Percentiles rank a stretch among this genome's conserved stretches.
phyloP scores from a whole-genome alignment of 2,329 filamentous ascomycete species.

The Ophiostoma piceae region DNA sequence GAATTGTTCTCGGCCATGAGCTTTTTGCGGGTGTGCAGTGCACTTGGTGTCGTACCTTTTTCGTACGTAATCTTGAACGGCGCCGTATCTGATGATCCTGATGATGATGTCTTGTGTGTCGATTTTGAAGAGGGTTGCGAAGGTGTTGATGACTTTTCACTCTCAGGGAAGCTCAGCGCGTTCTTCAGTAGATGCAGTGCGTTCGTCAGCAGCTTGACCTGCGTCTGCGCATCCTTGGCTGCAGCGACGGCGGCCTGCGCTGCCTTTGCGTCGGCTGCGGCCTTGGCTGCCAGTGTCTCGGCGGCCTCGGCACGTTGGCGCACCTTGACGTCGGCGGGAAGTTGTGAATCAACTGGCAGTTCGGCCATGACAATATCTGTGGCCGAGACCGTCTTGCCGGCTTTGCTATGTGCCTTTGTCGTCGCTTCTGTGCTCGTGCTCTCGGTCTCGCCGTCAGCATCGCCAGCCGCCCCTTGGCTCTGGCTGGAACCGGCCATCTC shows the following conservation, averaged over 20 bases:
- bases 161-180: slow-evolving; percentile 31
- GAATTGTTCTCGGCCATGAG: neutral
- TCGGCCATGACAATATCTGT: neutral
- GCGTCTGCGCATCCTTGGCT: slow-evolving; percentile 21
- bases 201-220: slow-evolving; percentile 36
- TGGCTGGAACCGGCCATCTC: neutral
- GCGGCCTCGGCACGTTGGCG: neutral
- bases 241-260: slow-evolving; percentile 15
- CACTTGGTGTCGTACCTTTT: neutral
- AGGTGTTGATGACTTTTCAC: neutral
- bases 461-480: neutral
- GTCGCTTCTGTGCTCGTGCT: neutral
- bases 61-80: too few relatives aligned
- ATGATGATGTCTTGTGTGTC: neutral
- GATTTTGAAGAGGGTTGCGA: neutral
- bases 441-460: neutral
- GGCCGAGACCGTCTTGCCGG: neutral
- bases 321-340: neutral
- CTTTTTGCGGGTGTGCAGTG: too few relatives aligned
- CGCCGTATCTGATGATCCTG: neutral
- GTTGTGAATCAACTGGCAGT: neutral
- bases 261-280: slow-evolving; percentile 14
- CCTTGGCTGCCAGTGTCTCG: neutral
- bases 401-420: neutral
- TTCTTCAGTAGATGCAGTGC: slow-evolving; percentile 38